Evolutionary conservation across 352 stramenopile species (phyloP).

Genomic region (Phytophthora tubulina): DNA sequence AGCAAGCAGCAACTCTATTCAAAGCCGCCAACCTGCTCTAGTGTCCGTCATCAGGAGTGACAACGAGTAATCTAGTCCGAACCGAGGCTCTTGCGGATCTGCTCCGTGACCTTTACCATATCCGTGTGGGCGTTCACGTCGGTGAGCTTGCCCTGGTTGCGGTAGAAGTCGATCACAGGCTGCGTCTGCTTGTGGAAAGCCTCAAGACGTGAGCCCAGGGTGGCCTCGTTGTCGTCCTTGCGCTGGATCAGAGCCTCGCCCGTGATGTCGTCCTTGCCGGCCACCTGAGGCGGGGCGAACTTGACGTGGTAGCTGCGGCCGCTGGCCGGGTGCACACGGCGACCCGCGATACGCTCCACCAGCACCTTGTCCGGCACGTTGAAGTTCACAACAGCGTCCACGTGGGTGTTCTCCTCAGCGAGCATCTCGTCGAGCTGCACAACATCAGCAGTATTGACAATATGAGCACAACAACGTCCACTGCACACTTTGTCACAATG

Average conservation of each 20-base stretch:
- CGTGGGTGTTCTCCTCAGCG: conserved; percentile 83
- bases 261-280: conserved; percentile 93
- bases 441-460: conserved; percentile 1
- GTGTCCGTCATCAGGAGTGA: conserved; percentile 16
- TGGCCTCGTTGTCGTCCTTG: conserved; percentile 97
- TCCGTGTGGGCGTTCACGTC: conserved; percentile 93
- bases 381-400: conserved; percentile 96
- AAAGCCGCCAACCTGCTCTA: conserved; percentile 21
- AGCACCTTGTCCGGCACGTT: conserved; percentile 96
- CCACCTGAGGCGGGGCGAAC: conserved; percentile 96
- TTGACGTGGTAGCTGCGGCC: conserved; percentile 98
- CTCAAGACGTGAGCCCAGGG: conserved; percentile 92
- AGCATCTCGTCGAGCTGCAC: conserved; percentile 97
- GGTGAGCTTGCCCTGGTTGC: conserved; percentile 84
- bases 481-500: not conserved
- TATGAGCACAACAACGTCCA: conserved; percentile 4
- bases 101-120: conserved; percentile 84
- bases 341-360: conserved; percentile 97
- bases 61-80: conserved; percentile 61
- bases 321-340: conserved; percentile 95
- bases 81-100: conserved; percentile 84
- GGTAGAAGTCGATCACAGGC: conserved; percentile 95
- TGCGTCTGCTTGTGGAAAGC: conserved; percentile 98
- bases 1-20: conserved; percentile 19
- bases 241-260: conserved; percentile 97